Evolutionary conservation across 352 stramenopile genomes (phyloP).

Genomic region (Thraustotheca clavata): DNA sequence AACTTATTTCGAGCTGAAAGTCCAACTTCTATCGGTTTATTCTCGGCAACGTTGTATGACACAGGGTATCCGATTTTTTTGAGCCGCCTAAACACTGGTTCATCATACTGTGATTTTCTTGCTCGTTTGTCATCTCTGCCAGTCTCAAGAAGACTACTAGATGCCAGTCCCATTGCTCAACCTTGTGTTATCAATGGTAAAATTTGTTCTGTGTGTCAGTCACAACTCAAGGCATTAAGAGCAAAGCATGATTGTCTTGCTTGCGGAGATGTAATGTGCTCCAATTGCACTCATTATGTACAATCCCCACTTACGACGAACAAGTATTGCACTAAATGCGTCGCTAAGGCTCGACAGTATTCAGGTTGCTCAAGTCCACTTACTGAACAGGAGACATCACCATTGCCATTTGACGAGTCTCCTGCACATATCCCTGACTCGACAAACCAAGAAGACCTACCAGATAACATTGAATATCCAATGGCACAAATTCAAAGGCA

Average conservation of each 20-base stretch:
- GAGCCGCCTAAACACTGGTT: background rate
- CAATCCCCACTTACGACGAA: background rate
- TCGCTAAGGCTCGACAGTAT: background rate
- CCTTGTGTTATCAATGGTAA: conserved; percentile 2
- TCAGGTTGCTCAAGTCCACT: background rate
- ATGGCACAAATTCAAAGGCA: background rate
- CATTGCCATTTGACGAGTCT: background rate
- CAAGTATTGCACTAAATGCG: conserved; percentile 21
- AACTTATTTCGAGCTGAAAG: background rate
- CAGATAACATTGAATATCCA: background rate
- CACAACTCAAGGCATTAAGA: conserved; percentile 6
- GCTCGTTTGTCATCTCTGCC: background rate
- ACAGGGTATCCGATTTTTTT: background rate
- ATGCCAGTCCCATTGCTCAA: background rate
- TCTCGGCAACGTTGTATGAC: background rate
- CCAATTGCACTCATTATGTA: conserved; percentile 1
- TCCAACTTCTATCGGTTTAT: background rate
- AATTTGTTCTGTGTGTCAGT: conserved; percentile 1
- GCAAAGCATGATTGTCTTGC: conserved; percentile 15
- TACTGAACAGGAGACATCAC: background rate
- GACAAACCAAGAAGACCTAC: background rate
- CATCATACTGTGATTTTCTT: background rate
- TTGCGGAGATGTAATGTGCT: conserved; percentile 14
- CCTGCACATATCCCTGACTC: background rate
- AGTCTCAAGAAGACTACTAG: background rate